Conservation (phyloP, 2,329 filamentous ascomycete genomes). For the Myriosclerotinia scirpicola region DNA sequence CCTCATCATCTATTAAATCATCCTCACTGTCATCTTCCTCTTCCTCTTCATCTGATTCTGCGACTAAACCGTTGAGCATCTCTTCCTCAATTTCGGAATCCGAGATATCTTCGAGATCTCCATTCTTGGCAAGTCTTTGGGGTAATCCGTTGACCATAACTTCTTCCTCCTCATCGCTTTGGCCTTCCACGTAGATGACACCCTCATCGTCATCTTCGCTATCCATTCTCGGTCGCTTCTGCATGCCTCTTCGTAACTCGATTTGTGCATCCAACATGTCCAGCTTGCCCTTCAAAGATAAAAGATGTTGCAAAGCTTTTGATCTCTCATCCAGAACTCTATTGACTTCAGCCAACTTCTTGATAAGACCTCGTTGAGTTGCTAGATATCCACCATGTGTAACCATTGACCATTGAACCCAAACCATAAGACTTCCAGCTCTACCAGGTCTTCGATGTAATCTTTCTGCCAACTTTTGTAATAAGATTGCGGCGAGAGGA, state of each 20-base stretch:
- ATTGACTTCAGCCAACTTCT: slow-evolving; percentile 74
- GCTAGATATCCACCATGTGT: slow-evolving; percentile 90
- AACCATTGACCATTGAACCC: slow-evolving; percentile 94
- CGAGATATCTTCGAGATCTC: slow-evolving; percentile 31
- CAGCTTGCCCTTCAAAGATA: slow-evolving; percentile 90
- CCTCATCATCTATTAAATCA: slow-evolving; percentile 52
- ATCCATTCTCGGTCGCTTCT: slow-evolving; percentile 47
- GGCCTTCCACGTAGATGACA: slow-evolving; percentile 85
- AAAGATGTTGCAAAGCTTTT: slow-evolving; percentile 74
- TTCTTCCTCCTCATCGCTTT: slow-evolving; percentile 56
- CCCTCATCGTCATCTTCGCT: slow-evolving; percentile 50
- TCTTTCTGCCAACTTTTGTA: slow-evolving; percentile 82
- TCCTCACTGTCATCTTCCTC: slow-evolving; percentile 47
- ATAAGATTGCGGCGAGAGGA: slow-evolving; percentile 72
- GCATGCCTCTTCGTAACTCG: slow-evolving; percentile 70
- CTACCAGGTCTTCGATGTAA: slow-evolving; percentile 85
- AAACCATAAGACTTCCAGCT: slow-evolving; percentile 86
- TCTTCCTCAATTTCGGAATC: slow-evolving; percentile 40
- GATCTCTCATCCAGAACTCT: slow-evolving; percentile 86
- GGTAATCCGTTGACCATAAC: slow-evolving; percentile 44
- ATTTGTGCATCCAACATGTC: slow-evolving; percentile 93
- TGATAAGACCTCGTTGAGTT: slow-evolving; percentile 78
- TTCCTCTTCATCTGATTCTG: slow-evolving; percentile 51
- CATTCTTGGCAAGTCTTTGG: slow-evolving; percentile 30
- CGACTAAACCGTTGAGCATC: slow-evolving; percentile 48